Conservation (phyloP, 352 stramenopile species). For the Globisporangium paroecandrum region DNA sequence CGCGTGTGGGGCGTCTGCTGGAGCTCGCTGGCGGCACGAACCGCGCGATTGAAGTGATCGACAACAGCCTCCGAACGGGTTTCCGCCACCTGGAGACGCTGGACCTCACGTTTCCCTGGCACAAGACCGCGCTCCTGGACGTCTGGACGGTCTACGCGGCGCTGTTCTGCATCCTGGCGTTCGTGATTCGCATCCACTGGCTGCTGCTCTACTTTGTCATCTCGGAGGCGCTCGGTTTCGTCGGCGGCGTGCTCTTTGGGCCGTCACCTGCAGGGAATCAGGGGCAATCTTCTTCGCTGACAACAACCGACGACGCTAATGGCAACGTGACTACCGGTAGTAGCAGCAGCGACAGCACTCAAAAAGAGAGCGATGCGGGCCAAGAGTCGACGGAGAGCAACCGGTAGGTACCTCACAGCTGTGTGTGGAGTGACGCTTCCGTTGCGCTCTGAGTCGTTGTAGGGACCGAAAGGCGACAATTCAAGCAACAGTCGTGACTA, state of each 20-base stretch:
- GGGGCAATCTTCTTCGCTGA: slow-evolving; percentile 2
- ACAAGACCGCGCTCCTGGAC: slow-evolving; percentile 75
- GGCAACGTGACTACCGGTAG: not conserved
- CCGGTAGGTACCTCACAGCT: not conserved
- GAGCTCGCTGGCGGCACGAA: slow-evolving; percentile 58
- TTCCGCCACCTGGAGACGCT: slow-evolving; percentile 63
- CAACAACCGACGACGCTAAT: not conserved
- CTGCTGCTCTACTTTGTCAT: slow-evolving; percentile 63
- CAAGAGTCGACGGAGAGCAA: not conserved
- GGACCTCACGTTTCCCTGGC: slow-evolving; percentile 66
- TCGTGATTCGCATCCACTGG: slow-evolving; percentile 63
- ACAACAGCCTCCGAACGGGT: slow-evolving; percentile 54
- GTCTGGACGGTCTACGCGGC: slow-evolving; percentile 77
- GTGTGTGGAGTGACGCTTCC: not conserved
- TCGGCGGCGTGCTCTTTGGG: slow-evolving; percentile 45
- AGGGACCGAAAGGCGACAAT: not conserved
- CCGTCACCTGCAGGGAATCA: slow-evolving; percentile 5
- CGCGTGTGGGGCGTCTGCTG: slow-evolving; percentile 51
- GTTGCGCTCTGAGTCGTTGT: not conserved
- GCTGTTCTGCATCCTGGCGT: slow-evolving; percentile 61
- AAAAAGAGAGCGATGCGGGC: not conserved
- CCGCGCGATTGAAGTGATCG: slow-evolving; percentile 65
- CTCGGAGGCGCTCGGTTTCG: slow-evolving; percentile 35
- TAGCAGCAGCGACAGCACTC: not conserved
- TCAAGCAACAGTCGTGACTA: not conserved